phyloP scores from a whole-genome alignment of 1,284 basidiomycete genomes.

The Ceratobasidium sp. region DNA sequence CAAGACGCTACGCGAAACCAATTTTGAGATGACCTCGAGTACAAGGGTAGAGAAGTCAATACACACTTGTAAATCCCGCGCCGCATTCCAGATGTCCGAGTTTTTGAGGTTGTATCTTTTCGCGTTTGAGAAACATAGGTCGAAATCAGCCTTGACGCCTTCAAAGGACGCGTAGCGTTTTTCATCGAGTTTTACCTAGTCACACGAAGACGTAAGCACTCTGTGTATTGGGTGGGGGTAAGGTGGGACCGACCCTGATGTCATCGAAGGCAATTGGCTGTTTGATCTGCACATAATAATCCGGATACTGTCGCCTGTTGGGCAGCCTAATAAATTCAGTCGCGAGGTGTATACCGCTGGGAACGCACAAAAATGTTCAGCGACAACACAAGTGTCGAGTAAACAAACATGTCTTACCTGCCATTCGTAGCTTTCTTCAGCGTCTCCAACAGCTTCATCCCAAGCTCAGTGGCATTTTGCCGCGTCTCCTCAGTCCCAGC shows the following conservation, averaged over 20 bases:
- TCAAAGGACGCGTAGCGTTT: slow-evolving; percentile 73
- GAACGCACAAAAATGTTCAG: slow-evolving; percentile 22
- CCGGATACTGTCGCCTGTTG: slow-evolving; percentile 82
- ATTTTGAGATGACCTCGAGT: not conserved
- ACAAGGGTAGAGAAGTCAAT: slow-evolving; percentile 6
- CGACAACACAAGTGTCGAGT: not conserved
- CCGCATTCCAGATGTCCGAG: slow-evolving; percentile 86
- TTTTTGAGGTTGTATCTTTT: slow-evolving; percentile 89
- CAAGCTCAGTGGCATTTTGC: slow-evolving; percentile 59
- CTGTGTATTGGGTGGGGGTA: slow-evolving; percentile 5
- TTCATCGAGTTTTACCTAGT: slow-evolving; percentile 68
- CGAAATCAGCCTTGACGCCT: slow-evolving; percentile 81
- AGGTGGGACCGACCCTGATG: slow-evolving; percentile 67
- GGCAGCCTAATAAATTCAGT: slow-evolving; percentile 82
- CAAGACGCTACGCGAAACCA: not conserved
- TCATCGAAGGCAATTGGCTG: slow-evolving; percentile 87
- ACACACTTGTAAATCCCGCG: slow-evolving; percentile 71
- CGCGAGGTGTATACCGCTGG: slow-evolving; percentile 72
- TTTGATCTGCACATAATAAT: slow-evolving; percentile 84
- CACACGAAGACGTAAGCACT: not conserved
- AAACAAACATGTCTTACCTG: slow-evolving; percentile 70
- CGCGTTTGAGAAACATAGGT: slow-evolving; percentile 90
- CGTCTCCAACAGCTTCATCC: slow-evolving; percentile 73
- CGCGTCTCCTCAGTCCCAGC: not conserved
- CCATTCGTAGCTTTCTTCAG: slow-evolving; percentile 79